These are phyloP conservation scores for Rosa hybrid DNA, from an alignment of 331 rosid genomes.

Conservation along the genomic window DNA sequence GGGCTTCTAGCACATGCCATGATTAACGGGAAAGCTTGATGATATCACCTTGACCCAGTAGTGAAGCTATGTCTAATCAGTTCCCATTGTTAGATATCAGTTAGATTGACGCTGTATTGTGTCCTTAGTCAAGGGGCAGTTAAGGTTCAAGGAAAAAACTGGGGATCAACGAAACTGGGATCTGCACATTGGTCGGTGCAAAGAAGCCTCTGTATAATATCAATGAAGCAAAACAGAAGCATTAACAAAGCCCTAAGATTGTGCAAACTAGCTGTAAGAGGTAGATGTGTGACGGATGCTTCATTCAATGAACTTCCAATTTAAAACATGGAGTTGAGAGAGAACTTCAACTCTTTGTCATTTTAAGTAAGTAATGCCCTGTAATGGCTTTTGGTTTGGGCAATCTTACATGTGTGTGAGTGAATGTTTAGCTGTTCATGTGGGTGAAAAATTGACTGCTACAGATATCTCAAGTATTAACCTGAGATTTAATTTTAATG, in stretches of 20 bases:
- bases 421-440: neutral
- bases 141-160: neutral
- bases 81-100: neutral
- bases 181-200: neutral
- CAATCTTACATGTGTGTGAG: constrained; percentile 5
- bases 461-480: neutral
- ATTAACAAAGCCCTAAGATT: constrained; percentile 2
- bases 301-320: neutral
- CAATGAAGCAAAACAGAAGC: constrained; percentile 2
- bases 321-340: constrained; percentile 1
- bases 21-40: neutral
- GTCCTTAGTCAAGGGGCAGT: constrained; percentile 17
- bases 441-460: constrained; percentile 3
- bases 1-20: constrained; percentile 5
- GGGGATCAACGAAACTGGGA: constrained; percentile 3
- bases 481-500: too few species aligned
- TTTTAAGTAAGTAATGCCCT: neutral
- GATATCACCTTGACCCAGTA: neutral
- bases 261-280: constrained; percentile 4
- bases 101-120: constrained; percentile 7
- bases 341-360: neutral
- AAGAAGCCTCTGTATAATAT: neutral
- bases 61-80: constrained; percentile 1
- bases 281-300: neutral
- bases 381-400: neutral